Base-by-base conservation (phyloP, 208 protist genomes). In the Trypanosoma boissoni region DNA sequence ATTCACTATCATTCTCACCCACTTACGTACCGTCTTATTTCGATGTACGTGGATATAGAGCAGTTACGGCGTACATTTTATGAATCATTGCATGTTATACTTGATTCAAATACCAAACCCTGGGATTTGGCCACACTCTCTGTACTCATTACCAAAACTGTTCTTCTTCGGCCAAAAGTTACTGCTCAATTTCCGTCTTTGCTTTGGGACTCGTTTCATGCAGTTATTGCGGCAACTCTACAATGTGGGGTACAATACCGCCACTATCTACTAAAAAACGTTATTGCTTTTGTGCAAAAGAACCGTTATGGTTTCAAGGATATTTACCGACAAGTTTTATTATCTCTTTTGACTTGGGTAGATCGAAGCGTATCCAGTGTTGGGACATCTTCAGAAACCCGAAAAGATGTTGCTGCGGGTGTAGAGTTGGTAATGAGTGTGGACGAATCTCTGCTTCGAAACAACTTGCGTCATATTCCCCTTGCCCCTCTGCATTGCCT, bases 201-300 rank as follows among this genome's bases (percentile, higher is more conserved):
- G 20, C 23, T 92, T 28, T 96, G 86, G 84, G 89, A 96, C 64
- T 76, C 76, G 14, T 72, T 96, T 51, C 89, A 96, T 56, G 83
- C 84, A 28, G 86, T 96, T 14, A 80, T 96, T 16, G 72, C 77
- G 23, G 82, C 89, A 9, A 83, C 83, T 7, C 83, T 92, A 70
- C 71, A 74, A 16, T 91, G 86, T 55, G 79, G 84, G 34, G 54
- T 64, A 29, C 70, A 81, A 58, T 78, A 86, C 61, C 83, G 88
- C 45, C 63, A 86, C 27, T 56, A 88, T 49, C 61, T 91, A 41
- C 46, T 95, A 8, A 81, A 74, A 37, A 76, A 77, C 70, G 67
- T 92, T 46, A 86, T 79, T 31, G 37, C 34, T 28, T 87, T 93
- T 72, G 70, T 91, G 49, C 60, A 74, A 57, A 68, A 48, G 21